A percentile compares a stretch with the other conserved stretches of the same genome.
These are phyloP conservation scores for Clarireedia hainanense DNA, from an alignment of 2,329 filamentous ascomycete species.

Conservation along the genomic window DNA sequence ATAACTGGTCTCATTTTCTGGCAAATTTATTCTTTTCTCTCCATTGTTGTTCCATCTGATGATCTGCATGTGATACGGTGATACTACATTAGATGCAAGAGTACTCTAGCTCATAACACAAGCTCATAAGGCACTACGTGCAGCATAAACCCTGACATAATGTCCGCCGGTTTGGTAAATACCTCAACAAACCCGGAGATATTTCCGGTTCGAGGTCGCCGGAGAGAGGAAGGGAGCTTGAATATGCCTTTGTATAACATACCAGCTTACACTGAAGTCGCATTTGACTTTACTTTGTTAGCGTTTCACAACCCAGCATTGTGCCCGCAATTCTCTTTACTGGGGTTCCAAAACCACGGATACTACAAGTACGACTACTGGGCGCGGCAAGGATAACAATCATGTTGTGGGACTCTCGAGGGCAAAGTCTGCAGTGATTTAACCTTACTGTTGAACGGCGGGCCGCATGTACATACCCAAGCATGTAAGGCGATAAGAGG, in stretches of 20 bases:
- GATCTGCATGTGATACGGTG: slow-evolving; percentile 3
- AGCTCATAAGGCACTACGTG: not conserved
- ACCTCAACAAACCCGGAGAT: not conserved
- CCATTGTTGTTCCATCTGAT: not conserved
- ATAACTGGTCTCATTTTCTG: slow-evolving; percentile 17
- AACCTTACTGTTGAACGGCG: not conserved
- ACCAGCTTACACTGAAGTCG: not conserved
- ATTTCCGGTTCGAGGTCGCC: not conserved
- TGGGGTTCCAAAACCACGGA: not conserved
- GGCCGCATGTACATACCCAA: not conserved
- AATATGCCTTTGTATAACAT: not conserved
- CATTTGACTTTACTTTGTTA: not conserved
- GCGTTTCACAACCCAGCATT: not conserved
- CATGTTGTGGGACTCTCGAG: not conserved
- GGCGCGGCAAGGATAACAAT: not conserved
- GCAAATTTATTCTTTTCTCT: slow-evolving; percentile 19
- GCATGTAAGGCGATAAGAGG: not conserved
- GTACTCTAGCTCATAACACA: no score
- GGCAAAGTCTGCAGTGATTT: not conserved
- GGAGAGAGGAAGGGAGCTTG: not conserved
- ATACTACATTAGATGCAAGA: not conserved
- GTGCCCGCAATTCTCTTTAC: not conserved
- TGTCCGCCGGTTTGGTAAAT: not conserved
- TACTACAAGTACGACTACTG: not conserved
- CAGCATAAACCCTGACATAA: not conserved